Conservation (phyloP, 83 land plant species). For the Diphasiastrum complanatum region DNA sequence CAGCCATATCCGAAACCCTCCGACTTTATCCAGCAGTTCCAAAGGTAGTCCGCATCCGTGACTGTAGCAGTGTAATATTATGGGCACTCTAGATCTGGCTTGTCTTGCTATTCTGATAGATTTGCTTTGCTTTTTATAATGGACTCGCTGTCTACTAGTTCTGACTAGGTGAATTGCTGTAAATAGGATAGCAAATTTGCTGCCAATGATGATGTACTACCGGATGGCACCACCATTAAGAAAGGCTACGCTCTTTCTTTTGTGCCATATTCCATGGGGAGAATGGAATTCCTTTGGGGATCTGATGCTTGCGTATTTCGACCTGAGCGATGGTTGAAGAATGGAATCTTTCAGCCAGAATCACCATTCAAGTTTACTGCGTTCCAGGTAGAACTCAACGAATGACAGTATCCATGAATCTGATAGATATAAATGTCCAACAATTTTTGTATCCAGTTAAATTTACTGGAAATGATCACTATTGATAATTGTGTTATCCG, state of each 20-base stretch:
- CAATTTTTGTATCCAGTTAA: no score
- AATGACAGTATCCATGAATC: no score
- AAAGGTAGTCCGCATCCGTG: slow-evolving; percentile 32
- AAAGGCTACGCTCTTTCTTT: no score
- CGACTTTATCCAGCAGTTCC: slow-evolving; percentile 78
- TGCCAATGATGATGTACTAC: neutral
- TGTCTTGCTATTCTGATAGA: no score
- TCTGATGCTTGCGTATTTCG: no score
- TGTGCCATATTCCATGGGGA: no score
- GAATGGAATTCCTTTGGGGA: no score
- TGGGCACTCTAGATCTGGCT: neutral
- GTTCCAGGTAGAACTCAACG: neutral
- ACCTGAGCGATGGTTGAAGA: neutral
- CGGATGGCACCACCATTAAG: neutral
- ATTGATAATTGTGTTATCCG: no score
- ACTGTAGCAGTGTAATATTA: neutral
- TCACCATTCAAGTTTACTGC: slow-evolving; percentile 6
- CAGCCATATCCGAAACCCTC: slow-evolving; percentile 59
- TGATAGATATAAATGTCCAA: no score
- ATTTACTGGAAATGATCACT: no score
- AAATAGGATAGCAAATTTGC: neutral
- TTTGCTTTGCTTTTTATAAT: no score
- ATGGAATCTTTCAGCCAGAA: neutral
- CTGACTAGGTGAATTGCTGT: neutral
- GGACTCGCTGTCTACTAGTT: no score